Evolutionary conservation across 306 rosid genomes (phyloP).

Genomic region (Malus sylvestris): DNA sequence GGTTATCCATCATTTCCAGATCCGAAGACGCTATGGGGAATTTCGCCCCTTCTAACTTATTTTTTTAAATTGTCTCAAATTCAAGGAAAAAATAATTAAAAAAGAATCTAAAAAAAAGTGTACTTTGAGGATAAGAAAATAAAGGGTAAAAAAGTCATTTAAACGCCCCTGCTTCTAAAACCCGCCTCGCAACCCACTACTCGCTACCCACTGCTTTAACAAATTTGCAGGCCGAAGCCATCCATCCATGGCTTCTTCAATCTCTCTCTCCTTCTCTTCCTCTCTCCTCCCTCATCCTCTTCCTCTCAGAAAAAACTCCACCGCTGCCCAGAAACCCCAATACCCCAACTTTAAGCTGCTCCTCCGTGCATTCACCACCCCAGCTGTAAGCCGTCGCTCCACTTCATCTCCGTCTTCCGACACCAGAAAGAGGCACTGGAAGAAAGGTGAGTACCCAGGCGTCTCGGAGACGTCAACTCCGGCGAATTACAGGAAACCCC

Average conservation of each 20-base stretch:
- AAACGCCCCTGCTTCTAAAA: not conserved
- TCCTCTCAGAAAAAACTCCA: slow-evolving; percentile 19
- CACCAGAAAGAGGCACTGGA: slow-evolving; percentile 69
- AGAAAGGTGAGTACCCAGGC: slow-evolving; percentile 74
- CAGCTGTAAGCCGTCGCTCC: slow-evolving; percentile 25
- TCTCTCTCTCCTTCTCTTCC: slow-evolving; percentile 59
- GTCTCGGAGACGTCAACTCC: slow-evolving; percentile 33
- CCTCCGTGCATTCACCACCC: slow-evolving; percentile 44
- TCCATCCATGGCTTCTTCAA: slow-evolving; percentile 25
- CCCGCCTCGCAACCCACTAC: not conserved
- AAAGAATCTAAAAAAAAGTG: too few species aligned
- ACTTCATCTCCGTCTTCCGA: slow-evolving; percentile 17
- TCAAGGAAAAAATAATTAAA: too few species aligned
- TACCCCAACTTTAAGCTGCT: slow-evolving; percentile 19
- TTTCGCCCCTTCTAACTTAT: too few species aligned
- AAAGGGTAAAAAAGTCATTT: not conserved
- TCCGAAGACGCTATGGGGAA: too few species aligned
- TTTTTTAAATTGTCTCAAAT: too few species aligned
- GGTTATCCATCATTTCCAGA: too few species aligned
- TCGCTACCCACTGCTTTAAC: not conserved
- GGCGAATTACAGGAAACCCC: slow-evolving; percentile 32
- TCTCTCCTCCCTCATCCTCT: slow-evolving; percentile 45
- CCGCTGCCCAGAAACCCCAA: slow-evolving; percentile 13
- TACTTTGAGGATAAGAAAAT: not conserved
- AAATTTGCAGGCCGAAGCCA: not conserved